Evolutionary conservation across 192 early-diverging fungal genomes (phyloP).

Genomic region (Umbelopsis sp.): DNA sequence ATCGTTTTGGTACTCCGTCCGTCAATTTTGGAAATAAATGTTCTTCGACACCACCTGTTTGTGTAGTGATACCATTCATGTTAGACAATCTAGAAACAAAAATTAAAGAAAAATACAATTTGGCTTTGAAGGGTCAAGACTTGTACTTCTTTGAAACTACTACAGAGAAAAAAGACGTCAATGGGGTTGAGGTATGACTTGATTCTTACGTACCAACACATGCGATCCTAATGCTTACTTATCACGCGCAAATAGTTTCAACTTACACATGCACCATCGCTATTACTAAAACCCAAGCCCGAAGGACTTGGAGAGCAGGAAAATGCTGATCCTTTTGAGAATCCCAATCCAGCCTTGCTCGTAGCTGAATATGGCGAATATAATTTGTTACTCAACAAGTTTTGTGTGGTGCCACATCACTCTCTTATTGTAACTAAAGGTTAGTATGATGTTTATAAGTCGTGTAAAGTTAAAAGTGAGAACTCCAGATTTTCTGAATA

Average conservation of each 20-base stretch:
- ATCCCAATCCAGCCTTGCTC: constrained; percentile 48
- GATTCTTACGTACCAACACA: not conserved
- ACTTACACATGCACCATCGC: constrained; percentile 45
- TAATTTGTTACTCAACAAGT: constrained; percentile 61
- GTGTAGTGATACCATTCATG: not conserved
- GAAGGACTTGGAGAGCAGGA: constrained; percentile 20
- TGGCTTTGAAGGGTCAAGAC: constrained; percentile 8
- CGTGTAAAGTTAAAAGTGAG: not conserved
- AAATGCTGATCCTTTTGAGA: constrained; percentile 52
- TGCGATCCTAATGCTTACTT: not conserved
- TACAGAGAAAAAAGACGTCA: not conserved
- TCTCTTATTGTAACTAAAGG: constrained; percentile 60
- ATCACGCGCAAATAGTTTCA: constrained; percentile 44
- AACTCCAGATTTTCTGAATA: not conserved
- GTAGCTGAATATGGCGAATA: constrained; percentile 45
- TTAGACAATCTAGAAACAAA: constrained; percentile 1
- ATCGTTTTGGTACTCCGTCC: constrained; percentile 2
- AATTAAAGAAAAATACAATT: constrained; percentile 9
- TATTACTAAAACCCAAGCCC: constrained; percentile 43
- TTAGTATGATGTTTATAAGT: constrained; percentile 21
- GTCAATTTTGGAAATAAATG: no score
- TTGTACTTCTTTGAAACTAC: constrained; percentile 23
- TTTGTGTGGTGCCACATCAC: constrained; percentile 55
- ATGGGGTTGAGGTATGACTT: constrained; percentile 18
- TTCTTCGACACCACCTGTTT: not conserved